Evolutionary conservation across 192 early-diverging fungal species (phyloP), one percentile per base, ranked within the genome.

Genomic region (Funneliformis geosporum): DNA sequence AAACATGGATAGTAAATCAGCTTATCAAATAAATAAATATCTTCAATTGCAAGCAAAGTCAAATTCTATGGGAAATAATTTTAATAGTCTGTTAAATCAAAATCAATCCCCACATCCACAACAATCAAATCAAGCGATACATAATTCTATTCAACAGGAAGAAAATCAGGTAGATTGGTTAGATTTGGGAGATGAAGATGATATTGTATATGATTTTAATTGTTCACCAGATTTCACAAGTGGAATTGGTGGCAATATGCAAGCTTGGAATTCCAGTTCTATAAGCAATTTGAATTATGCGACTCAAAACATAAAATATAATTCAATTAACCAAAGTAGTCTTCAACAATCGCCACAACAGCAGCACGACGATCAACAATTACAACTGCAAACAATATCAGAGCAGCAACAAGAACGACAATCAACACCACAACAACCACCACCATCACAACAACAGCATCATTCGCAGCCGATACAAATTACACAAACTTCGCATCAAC

Each of bases 201-300:
- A 76, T 28, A 27, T 46, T 44, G 76, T 69, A 18, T 78, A 78
- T 78, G 76, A 78, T 78, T 78, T 78, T 69, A 62, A n/a, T 76
- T 61, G 27, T 8, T 21, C 39, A 39, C 23, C 65, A 21, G 62
- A 47, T 6, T 23, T 64, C 6, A 39, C 75, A 0, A 39, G 25
- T 14, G 75, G 75, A 44, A 71, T 16, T 14, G 16, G 50, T 55
- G 21, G 16, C 50, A 55, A 64, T 64, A 73, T 73, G 27, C 60
- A 28, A n/a, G 74, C 16, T n/a, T 78, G 76, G 76, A 66, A 68
- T 69, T 8, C 65, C 8, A 64, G 12, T 64, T 23, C 46, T 38
- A 38, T 78, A 60, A 28, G 18, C 14, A 78, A 78, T 78, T 68
- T 78, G 9, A 69, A 78, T 50, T 78, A 59, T 55, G 12, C 28